Evolutionary conservation across 306 rosid genomes (phyloP), one percentile per base, ranked within the genome.

Genomic region (Astragalus glycyphyllos): DNA sequence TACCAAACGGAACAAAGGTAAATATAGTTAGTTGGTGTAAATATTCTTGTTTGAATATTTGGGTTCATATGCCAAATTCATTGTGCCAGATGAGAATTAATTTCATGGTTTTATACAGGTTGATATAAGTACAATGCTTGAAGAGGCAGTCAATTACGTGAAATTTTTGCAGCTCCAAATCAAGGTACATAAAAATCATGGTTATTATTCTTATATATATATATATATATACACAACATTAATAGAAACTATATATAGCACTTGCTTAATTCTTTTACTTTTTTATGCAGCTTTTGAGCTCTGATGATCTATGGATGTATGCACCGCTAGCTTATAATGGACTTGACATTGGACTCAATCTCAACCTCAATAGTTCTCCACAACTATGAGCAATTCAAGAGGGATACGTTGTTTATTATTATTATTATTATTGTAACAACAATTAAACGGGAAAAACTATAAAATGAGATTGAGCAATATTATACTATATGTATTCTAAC

Each of bases 101-200:
- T 35, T 75, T 58, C 29, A 42, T 51, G 29, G 9, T 69, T 64
- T 51, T 15, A 44, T 51, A 8, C 68, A 90, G 96, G 97, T 94
- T 57, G 98, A 94, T 79, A 89, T 94, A 48, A 94, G 98, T 82
- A 94, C 98, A 44, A 94, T 94, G 98, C 95, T 94, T 38, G 98
- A 94, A 84, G 97, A 94, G 62, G 96, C 97, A 41, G 97, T 90
- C 35, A 85, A 87, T 31, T 94, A 94, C 53, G 98, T 94, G 69
- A 86, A 94, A 74, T 94, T 94, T 79, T 80, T 94, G 76, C 98
- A 90, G 80, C 85, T 87, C 66, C 98, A 90, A 65, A 94, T 94
- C 75, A 90, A 94, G 97, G 98, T 94, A 93, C 37, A 60, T 59
- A 47, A 42, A 49, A 73, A 40, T 23, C 49, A 32, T 41, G 9